These are phyloP conservation scores for Amanita exitialis DNA, from an alignment of 768 basidiomycete genomes.

Conservation along the genomic window DNA sequence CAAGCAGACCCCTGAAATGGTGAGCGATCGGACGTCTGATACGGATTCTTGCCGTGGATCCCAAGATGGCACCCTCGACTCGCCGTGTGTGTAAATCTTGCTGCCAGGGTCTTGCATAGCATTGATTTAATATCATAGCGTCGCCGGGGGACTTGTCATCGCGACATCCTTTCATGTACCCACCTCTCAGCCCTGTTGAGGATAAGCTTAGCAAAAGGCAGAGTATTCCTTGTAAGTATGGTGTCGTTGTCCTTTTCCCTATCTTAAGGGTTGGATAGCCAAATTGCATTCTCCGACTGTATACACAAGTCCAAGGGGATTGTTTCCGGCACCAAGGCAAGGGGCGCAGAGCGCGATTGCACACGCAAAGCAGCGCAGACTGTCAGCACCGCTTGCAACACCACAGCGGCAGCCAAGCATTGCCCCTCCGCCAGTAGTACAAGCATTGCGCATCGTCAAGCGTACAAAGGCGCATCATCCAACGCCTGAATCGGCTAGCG, in stretches of 20 bases:
- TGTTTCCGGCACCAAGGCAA: neutral
- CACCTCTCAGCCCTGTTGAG: neutral
- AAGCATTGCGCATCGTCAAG: slow-evolving; percentile 41
- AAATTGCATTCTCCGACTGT: neutral
- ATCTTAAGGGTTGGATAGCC: neutral
- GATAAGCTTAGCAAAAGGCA: neutral
- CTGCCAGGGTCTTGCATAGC: neutral
- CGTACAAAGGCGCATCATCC: slow-evolving; percentile 14
- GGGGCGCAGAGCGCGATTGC: neutral
- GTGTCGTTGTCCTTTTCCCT: neutral
- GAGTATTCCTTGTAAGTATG: neutral
- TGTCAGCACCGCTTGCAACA: slow-evolving; percentile 3
- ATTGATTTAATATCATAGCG: neutral
- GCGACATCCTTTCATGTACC: neutral
- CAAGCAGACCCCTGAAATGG: neutral
- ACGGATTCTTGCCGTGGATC: neutral
- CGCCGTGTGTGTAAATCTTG: neutral
- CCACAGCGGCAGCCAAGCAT: slow-evolving; percentile 8
- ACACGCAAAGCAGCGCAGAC: neutral
- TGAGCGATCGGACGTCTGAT: neutral
- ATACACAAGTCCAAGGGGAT: neutral
- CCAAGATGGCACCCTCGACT: neutral
- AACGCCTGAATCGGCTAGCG: slow-evolving; percentile 5
- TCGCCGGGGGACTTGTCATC: neutral
- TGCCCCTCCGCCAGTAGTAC: slow-evolving; percentile 26